Evolutionary conservation across 2,329 filamentous ascomycete species (phyloP).

Genomic region (Penicillium occitanis): DNA sequence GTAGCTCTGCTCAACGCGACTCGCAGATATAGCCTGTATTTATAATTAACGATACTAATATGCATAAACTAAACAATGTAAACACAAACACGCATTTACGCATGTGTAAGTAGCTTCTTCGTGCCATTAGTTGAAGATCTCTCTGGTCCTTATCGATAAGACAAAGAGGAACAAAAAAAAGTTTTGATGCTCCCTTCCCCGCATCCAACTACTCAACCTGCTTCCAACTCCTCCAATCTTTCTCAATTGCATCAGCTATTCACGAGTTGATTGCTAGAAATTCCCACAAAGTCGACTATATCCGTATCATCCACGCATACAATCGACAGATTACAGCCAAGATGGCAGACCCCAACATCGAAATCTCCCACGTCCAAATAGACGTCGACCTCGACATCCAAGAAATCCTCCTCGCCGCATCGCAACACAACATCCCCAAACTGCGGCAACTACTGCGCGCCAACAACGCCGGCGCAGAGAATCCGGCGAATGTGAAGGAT

Average conservation of each 20-base stretch:
- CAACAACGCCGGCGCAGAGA: slow-evolving; percentile 39
- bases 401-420: slow-evolving; percentile 64
- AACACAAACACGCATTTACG: too few species aligned
- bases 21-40: background rate
- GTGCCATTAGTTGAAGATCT: background rate
- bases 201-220: background rate
- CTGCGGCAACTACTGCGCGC: slow-evolving; percentile 69
- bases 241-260: too few species aligned
- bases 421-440: slow-evolving; percentile 65
- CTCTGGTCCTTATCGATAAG: slow-evolving; percentile 3
- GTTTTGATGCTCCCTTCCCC: background rate
- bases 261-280: too few species aligned
- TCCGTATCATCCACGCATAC: too few species aligned
- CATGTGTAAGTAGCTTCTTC: background rate
- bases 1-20: background rate
- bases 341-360: slow-evolving; percentile 18
- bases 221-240: too few species aligned
- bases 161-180: background rate
- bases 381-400: slow-evolving; percentile 49
- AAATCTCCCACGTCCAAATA: slow-evolving; percentile 16
- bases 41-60: too few species aligned
- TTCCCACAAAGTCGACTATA: too few species aligned
- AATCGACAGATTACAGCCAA: background rate
- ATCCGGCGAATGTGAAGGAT: slow-evolving; percentile 74
- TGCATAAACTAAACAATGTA: too few species aligned